phyloP scores from a whole-genome alignment of 2,329 filamentous ascomycete species.

The Colletotrichum incanum region DNA sequence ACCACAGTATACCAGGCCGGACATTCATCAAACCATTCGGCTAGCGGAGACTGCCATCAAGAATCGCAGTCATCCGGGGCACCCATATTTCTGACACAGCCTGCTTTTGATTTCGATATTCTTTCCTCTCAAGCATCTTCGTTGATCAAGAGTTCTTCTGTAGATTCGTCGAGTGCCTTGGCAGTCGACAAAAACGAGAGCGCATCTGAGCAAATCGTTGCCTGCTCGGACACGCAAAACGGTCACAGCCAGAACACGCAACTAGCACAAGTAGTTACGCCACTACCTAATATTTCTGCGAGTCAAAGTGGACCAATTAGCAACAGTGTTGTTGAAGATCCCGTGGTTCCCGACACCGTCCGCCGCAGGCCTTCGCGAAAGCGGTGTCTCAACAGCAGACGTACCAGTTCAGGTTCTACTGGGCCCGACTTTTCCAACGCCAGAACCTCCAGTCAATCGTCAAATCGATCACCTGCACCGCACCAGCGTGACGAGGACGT shows the following conservation, averaged over 20 bases:
- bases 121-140: slow-evolving; percentile 11
- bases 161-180: not conserved
- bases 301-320: slow-evolving; percentile 23
- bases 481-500: slow-evolving; percentile 5
- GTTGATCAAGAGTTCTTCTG: not conserved
- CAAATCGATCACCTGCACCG: not conserved
- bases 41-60: not conserved
- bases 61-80: slow-evolving; percentile 13
- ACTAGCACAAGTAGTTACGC: slow-evolving; percentile 40
- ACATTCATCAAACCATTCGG: slow-evolving; percentile 7
- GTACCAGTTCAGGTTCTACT: slow-evolving; percentile 1
- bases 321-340: slow-evolving; percentile 20
- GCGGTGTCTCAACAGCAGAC: not conserved
- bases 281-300: slow-evolving; percentile 22
- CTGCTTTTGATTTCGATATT: slow-evolving; percentile 27
- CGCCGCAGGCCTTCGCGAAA: slow-evolving; percentile 27
- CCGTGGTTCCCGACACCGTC: slow-evolving; percentile 43
- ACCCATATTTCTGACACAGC: slow-evolving; percentile 35
- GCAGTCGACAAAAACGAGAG: not conserved
- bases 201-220: slow-evolving; percentile 2
- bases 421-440: not conserved
- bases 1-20: not conserved
- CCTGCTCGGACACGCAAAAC: slow-evolving; percentile 28
- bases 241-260: slow-evolving; percentile 28
- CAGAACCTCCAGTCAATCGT: not conserved